phyloP scores from a whole-genome alignment of 163 green algal species.

The Scenedesmus sp. region DNA sequence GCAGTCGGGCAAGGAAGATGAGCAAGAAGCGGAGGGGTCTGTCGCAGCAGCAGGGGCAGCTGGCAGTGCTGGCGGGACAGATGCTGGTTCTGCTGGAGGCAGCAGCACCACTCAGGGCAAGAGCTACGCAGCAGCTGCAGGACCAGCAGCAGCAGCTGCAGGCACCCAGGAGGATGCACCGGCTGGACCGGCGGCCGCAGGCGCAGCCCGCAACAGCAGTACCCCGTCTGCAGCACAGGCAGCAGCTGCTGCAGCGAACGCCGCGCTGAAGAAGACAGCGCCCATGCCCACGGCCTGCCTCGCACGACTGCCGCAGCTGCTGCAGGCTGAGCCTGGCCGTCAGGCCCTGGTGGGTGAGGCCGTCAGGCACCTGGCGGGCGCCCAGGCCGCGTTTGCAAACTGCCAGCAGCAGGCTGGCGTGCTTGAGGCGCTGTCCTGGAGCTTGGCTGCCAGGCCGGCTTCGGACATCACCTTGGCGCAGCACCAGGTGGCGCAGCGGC shows the following conservation, averaged over 20 bases:
- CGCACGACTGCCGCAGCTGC: not conserved
- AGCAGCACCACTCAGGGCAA: not conserved
- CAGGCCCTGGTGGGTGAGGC: slow-evolving; percentile 24
- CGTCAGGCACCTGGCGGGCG: slow-evolving; percentile 13
- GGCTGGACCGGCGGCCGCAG: not conserved
- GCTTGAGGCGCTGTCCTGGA: slow-evolving; percentile 37
- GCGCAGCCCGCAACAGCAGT: not conserved
- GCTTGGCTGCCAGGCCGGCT: slow-evolving; percentile 18
- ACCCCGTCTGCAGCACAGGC: not conserved
- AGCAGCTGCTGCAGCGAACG: slow-evolving; percentile 1
- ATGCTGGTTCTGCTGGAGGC: not conserved
- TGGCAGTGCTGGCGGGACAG: not conserved
- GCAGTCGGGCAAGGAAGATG: not conserved
- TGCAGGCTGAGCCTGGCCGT: slow-evolving; percentile 4
- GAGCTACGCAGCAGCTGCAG: slow-evolving; percentile 37
- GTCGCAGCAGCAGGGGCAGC: not conserved
- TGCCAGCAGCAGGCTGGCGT: slow-evolving; percentile 27
- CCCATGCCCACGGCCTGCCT: slow-evolving; percentile 30
- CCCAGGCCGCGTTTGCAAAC: slow-evolving; percentile 1
- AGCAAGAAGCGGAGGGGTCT: not conserved
- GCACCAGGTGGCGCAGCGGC: slow-evolving; percentile 2
- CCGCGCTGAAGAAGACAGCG: not conserved
- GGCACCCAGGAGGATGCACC: too few species aligned
- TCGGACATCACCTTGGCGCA: not conserved
- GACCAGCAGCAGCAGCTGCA: not conserved